These are phyloP conservation scores for Tricholoma bakamatsutake DNA, from an alignment of 768 basidiomycete species.

Conservation along the genomic window DNA sequence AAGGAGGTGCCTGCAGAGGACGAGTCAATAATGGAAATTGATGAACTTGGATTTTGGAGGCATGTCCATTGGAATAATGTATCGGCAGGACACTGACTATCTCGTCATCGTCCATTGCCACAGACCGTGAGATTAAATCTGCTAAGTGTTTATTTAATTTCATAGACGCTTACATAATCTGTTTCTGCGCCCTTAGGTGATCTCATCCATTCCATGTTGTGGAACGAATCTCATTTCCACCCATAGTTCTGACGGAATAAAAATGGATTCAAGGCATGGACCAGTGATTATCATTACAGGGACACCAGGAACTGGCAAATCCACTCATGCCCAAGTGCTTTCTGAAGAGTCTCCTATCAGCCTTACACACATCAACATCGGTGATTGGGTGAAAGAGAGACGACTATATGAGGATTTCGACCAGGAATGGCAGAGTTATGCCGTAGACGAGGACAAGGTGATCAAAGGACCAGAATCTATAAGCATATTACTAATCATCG, in stretches of 20 bases:
- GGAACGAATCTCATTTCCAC: not conserved
- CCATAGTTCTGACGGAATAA: not conserved
- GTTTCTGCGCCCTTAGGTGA: too few relatives aligned
- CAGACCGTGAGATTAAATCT: too few relatives aligned
- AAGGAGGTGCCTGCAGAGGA: slow-evolving; percentile 72
- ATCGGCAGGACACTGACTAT: slow-evolving; percentile 66
- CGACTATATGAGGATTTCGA: slow-evolving; percentile 81
- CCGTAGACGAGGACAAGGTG: slow-evolving; percentile 95
- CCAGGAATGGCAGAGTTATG: slow-evolving; percentile 92
- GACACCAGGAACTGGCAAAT: slow-evolving; percentile 94
- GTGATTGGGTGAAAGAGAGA: slow-evolving; percentile 83
- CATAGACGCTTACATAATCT: too few relatives aligned
- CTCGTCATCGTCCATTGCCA: slow-evolving; percentile 45
- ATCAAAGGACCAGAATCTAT: not conserved
- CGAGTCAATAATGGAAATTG: slow-evolving; percentile 76
- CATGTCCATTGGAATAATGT: slow-evolving; percentile 57
- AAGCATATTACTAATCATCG: not conserved
- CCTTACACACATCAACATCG: slow-evolving; percentile 81
- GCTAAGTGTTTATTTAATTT: too few relatives aligned
- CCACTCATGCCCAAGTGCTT: slow-evolving; percentile 86
- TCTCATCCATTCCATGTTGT: not conserved
- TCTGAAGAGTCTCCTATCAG: slow-evolving; percentile 63
- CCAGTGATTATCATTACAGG: slow-evolving; percentile 85
- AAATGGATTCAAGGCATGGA: slow-evolving; percentile 13
- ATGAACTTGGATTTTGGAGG: slow-evolving; percentile 66